Evolutionary conservation across 2,329 filamentous ascomycete species (phyloP), one percentile per base, ranked within the genome.

Genomic region (Westerdykella sp.): DNA sequence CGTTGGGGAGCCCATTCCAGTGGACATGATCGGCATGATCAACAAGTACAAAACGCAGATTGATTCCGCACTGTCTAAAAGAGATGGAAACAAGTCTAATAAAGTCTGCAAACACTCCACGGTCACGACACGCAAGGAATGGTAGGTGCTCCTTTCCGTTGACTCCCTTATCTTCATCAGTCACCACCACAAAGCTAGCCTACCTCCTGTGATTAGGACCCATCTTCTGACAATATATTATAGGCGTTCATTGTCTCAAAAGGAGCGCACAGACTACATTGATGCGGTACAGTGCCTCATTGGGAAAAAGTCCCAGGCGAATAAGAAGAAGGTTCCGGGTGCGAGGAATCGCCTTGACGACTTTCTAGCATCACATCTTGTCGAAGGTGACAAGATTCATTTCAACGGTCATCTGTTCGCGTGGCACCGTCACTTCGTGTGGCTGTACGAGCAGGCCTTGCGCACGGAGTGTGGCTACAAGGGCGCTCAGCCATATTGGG

Each of bases 401-500:
- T 45, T 46, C 9, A 51, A 49, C 32, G 47, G 46, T 11, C 45
- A 47, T 23, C 45, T 50, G 14, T 40, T 51, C 34, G 22, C 30
- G 21, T 70, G 69, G 68, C 69, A 72, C 46, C 57, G 69, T 12
- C 66, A 70, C 54, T 69, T 66, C 44, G 56, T 56, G 3, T 63
- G 69, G 55, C 49, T 60, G 5, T 71, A 68, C 48, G 69, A 73
- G 46, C 52, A 65, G 35, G 67, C 68, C 0, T 59, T 73, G 1
- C 64, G 54, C 14, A 56, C 66, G 3, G 69, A 72, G 40, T 73
- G 70, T 42, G 68, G 66, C 36, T 73, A 69, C 51, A 59, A 52
- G 3, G 68, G 66, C 39, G 59, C 62, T 39, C 62, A 66, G 36
- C 70, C 69, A 1, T 78, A 77, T 62, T 75, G 73, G 68, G 72